phyloP scores from a whole-genome alignment of 768 basidiomycete genomes.

The Serendipita indica region DNA sequence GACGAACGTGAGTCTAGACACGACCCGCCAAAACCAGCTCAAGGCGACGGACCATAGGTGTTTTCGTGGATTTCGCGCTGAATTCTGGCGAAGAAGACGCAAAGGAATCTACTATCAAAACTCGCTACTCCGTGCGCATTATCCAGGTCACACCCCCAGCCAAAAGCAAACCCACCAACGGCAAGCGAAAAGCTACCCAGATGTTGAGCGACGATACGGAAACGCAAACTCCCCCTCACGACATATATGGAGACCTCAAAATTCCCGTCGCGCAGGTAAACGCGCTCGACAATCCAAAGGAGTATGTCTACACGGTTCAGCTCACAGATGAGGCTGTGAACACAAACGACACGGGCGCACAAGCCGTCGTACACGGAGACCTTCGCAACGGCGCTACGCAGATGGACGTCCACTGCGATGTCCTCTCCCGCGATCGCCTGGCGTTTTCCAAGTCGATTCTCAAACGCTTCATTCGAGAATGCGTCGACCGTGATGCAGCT shows the following conservation, averaged over 20 bases:
- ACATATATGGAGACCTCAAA: slow-evolving; percentile 66
- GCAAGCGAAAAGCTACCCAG: not conserved
- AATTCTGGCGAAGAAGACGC: not conserved
- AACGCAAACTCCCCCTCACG: slow-evolving; percentile 40
- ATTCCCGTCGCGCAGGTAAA: slow-evolving; percentile 55
- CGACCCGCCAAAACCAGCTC: slow-evolving; percentile 15
- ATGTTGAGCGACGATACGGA: slow-evolving; percentile 24
- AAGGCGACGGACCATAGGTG: slow-evolving; percentile 48
- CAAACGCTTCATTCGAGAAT: slow-evolving; percentile 90
- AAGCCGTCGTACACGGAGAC: slow-evolving; percentile 38
- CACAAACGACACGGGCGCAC: slow-evolving; percentile 25
- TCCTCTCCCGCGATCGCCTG: slow-evolving; percentile 76
- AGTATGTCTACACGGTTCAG: slow-evolving; percentile 80
- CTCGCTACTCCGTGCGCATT: not conserved
- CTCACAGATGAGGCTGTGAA: slow-evolving; percentile 61
- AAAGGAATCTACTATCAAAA: not conserved
- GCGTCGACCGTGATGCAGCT: slow-evolving; percentile 80
- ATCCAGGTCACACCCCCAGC: not conserved
- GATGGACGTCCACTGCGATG: slow-evolving; percentile 67
- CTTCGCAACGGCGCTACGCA: slow-evolving; percentile 57
- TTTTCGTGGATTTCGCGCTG: not conserved
- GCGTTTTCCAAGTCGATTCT: slow-evolving; percentile 96
- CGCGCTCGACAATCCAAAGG: slow-evolving; percentile 56
- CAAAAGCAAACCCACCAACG: not conserved
- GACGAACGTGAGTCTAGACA: slow-evolving; percentile 65